phyloP scores from a whole-genome alignment of 495 filamentous ascomycete genomes.

The Penicillium cataractarum region DNA sequence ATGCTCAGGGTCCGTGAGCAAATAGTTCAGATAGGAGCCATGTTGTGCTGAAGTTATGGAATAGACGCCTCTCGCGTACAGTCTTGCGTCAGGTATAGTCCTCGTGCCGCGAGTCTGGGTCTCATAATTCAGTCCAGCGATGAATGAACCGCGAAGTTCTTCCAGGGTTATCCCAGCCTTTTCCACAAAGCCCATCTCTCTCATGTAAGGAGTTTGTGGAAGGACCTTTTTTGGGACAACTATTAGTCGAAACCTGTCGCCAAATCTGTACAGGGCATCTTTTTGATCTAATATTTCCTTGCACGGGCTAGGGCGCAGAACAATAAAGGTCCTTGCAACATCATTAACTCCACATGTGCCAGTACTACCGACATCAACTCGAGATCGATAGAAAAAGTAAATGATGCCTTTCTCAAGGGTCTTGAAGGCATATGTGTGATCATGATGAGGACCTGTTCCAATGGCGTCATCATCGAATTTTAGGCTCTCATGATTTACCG shows the following conservation, averaged over 20 bases:
- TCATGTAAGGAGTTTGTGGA: background rate
- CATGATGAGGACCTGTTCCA: background rate
- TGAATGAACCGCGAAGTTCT: background rate
- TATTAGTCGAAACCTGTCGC: background rate
- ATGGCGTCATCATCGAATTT: background rate
- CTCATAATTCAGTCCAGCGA: background rate
- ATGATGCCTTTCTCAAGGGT: background rate
- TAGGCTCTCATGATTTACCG: background rate
- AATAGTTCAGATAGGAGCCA: background rate
- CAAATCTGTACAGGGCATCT: background rate
- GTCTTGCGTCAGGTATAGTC: background rate
- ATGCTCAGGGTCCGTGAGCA: background rate
- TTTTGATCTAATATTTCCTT: background rate
- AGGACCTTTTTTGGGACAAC: background rate
- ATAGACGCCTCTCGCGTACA: constrained; percentile 1
- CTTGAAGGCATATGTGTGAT: background rate
- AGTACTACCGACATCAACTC: background rate
- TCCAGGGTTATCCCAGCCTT: background rate
- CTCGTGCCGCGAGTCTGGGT: background rate
- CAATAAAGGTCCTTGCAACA: background rate
- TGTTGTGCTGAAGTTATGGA: background rate
- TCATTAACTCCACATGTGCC: background rate
- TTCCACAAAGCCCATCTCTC: background rate
- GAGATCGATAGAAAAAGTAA: background rate
- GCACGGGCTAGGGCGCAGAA: background rate